Conservation (phyloP, 1,139 yeast species). For the Scheffersomyces quercinus region DNA sequence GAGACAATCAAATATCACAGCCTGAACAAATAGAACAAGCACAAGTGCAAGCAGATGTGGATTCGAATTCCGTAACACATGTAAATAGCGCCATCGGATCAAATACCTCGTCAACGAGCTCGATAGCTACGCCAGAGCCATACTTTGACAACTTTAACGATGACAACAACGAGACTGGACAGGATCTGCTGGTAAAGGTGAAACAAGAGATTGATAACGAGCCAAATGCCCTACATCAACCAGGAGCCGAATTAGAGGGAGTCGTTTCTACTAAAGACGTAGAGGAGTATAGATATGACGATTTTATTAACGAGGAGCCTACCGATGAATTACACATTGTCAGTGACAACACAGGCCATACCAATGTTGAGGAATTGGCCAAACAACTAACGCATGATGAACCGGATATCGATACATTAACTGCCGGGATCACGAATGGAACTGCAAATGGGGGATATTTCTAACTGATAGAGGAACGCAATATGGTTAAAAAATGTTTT, state of each 20-base stretch:
- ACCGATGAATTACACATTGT: constrained; percentile 7
- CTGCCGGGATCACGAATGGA: constrained; percentile 31
- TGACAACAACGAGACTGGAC: constrained; percentile 4
- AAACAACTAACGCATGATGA: constrained; percentile 31
- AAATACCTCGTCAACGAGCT: constrained; percentile 8
- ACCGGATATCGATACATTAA: constrained; percentile 32
- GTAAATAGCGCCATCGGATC: constrained; percentile 10
- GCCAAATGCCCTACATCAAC: constrained; percentile 1
- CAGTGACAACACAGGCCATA: constrained; percentile 7
- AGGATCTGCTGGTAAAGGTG: constrained; percentile 2
- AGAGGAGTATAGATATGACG: constrained; percentile 33
- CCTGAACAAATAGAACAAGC: not conserved
- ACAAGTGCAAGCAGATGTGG: constrained; percentile 7
- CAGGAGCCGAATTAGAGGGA: constrained; percentile 3
- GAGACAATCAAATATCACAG: not conserved
- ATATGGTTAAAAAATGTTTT: not conserved
- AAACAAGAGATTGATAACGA: constrained; percentile 5
- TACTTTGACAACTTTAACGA: constrained; percentile 6
- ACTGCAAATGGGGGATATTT: constrained; percentile 17
- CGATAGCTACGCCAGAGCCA: constrained; percentile 8
- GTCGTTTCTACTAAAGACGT: constrained; percentile 1
- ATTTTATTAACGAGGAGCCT: constrained; percentile 24
- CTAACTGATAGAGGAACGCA: constrained; percentile 3
- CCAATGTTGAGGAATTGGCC: constrained; percentile 27
- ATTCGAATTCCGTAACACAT: constrained; percentile 9